These are phyloP conservation scores for Chytriomyces sp. DNA, from an alignment of 192 early-diverging fungal genomes.

Conservation along the genomic window DNA sequence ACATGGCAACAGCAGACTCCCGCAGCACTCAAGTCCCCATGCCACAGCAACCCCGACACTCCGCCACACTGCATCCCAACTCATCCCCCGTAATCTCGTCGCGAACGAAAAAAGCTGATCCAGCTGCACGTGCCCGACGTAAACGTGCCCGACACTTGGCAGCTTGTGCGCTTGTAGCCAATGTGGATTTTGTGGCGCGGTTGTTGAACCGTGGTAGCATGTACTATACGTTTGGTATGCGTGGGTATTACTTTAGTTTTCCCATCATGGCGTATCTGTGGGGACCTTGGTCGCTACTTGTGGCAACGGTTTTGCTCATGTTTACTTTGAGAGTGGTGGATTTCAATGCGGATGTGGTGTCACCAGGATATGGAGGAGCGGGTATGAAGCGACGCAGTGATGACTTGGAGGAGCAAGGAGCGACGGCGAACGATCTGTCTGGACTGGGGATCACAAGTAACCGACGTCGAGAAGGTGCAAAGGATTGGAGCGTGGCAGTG, in stretches of 20 bases:
- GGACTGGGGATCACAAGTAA: too few species aligned
- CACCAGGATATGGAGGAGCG: background rate
- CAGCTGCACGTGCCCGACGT: background rate
- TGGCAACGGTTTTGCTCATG: slow-evolving; percentile 29
- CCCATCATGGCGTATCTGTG: slow-evolving; percentile 43
- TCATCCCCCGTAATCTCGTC: background rate
- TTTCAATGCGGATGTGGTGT: slow-evolving; percentile 35
- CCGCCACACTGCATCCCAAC: slow-evolving; percentile 13
- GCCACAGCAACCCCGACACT: background rate
- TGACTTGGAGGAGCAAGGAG: background rate
- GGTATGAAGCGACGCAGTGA: background rate
- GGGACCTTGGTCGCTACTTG: slow-evolving; percentile 45
- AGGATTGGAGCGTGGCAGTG: too few species aligned
- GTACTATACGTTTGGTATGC: slow-evolving; percentile 43
- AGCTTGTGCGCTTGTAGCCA: slow-evolving; percentile 22
- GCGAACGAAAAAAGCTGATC: background rate
- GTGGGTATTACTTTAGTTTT: slow-evolving; percentile 43
- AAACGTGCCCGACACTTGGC: slow-evolving; percentile 7
- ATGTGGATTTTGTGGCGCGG: slow-evolving; percentile 37
- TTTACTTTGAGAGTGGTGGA: slow-evolving; percentile 41
- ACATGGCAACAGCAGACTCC: slow-evolving; percentile 7
- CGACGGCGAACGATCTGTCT: too few species aligned
- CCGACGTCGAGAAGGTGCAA: too few species aligned
- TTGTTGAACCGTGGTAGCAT: slow-evolving; percentile 44
- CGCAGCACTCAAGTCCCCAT: slow-evolving; percentile 14